phyloP scores from a whole-genome alignment of 805 yeast species.

The Cyberlindnera sargentensis region DNA sequence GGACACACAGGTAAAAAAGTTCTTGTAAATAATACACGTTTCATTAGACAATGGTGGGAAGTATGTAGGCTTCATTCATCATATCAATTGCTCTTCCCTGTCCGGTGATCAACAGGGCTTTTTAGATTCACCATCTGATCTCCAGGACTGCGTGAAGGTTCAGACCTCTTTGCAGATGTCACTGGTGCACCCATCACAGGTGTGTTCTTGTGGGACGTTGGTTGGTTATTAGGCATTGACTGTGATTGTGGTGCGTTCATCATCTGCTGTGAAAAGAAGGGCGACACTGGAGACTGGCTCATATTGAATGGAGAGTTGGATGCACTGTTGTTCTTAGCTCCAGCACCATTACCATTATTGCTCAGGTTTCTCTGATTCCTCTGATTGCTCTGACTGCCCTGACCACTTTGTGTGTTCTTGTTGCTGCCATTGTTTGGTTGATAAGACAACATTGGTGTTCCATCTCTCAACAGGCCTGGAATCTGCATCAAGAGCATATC shows the following conservation, averaged over 20 bases:
- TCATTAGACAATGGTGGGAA: background rate
- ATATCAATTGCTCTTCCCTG: background rate
- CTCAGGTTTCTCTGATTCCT: slow-evolving; percentile 1
- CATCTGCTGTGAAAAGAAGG: slow-evolving; percentile 12
- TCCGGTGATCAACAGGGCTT: slow-evolving; percentile 12
- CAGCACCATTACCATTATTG: slow-evolving; percentile 1
- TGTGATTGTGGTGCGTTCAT: slow-evolving; percentile 12
- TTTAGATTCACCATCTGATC: slow-evolving; percentile 1
- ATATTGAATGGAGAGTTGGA: slow-evolving; percentile 7
- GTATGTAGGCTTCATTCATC: no score
- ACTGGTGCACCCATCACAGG: slow-evolving; percentile 7
- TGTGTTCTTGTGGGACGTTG: background rate
- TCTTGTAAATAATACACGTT: slow-evolving; percentile 22
- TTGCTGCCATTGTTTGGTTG: background rate
- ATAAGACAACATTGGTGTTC: slow-evolving; percentile 1
- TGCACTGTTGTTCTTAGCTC: slow-evolving; percentile 2
- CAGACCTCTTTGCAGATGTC: slow-evolving; percentile 6
- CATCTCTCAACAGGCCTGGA: slow-evolving; percentile 42
- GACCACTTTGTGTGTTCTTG: background rate
- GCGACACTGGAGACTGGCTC: slow-evolving; percentile 13
- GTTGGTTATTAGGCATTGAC: slow-evolving; percentile 16
- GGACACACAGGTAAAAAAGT: slow-evolving; percentile 29
- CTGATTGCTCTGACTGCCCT: slow-evolving; percentile 1
- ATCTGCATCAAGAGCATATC: slow-evolving; percentile 68
- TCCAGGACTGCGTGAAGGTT: slow-evolving; percentile 6